Conservation (phyloP, 805 yeast genomes). For the Ogataea paraovalis region DNA sequence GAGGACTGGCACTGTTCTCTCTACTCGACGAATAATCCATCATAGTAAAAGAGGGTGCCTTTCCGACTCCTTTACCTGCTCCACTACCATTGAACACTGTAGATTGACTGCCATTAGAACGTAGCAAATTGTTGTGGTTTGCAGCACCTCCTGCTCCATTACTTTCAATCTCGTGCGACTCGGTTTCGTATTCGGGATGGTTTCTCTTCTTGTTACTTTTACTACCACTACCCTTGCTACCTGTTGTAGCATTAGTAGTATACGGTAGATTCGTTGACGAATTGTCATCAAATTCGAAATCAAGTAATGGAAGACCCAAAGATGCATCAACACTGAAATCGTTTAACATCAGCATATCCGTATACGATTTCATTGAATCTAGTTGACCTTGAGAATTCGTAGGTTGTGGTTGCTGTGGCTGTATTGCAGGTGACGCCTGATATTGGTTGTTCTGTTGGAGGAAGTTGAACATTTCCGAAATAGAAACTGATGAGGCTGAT, state of each 20-base stretch:
- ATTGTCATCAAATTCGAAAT: slow-evolving; percentile 32
- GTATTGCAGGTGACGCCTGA: slow-evolving; percentile 1
- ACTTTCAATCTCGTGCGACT: no score
- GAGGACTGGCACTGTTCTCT: slow-evolving; percentile 7
- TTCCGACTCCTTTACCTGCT: neutral
- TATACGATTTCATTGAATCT: slow-evolving; percentile 20
- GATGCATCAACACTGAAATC: slow-evolving; percentile 85
- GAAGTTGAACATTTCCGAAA: neutral
- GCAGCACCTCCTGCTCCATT: no score
- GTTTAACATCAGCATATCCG: slow-evolving; percentile 31
- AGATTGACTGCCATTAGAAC: no score
- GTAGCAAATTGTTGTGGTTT: no score
- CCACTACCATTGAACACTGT: no score
- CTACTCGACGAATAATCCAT: slow-evolving; percentile 5
- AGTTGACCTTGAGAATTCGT: slow-evolving; percentile 8
- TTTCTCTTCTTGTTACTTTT: neutral
- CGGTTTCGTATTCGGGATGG: neutral
- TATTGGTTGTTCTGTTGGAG: slow-evolving; percentile 4
- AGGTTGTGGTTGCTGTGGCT: slow-evolving; percentile 23
- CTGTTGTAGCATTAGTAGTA: neutral
- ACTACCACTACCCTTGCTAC: neutral
- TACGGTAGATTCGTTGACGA: neutral
- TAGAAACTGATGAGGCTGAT: neutral
- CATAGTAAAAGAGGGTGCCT: neutral
- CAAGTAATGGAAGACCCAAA: slow-evolving; percentile 65